phyloP scores from a whole-genome alignment of 805 yeast species.

The Teunomyces atbi region DNA sequence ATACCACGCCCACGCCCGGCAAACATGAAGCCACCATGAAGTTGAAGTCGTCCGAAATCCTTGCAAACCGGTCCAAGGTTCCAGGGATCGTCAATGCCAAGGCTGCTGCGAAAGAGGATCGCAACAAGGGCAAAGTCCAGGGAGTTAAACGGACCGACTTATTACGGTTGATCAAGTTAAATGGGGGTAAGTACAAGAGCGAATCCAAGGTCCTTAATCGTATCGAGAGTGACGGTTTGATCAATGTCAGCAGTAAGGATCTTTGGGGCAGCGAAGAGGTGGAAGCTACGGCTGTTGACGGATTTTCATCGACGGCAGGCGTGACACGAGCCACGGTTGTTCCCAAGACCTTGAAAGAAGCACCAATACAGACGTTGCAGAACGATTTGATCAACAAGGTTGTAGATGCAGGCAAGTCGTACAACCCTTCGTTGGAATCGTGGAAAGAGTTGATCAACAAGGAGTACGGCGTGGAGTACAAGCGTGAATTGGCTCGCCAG shows the following conservation, averaged over 20 bases:
- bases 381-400: conserved; percentile 35
- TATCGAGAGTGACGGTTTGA: conserved; percentile 63
- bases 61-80: conserved; percentile 70
- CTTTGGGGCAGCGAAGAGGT: conserved; percentile 58
- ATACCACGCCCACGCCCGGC: conserved; percentile 29
- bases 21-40: conserved; percentile 16
- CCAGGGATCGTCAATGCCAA: conserved; percentile 48
- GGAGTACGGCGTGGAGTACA: conserved; percentile 66
- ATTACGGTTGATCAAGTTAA: conserved; percentile 64
- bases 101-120: conserved; percentile 6
- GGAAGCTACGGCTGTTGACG: conserved; percentile 14
- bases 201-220: conserved; percentile 50
- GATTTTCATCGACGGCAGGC: conserved; percentile 16
- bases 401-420: conserved; percentile 88
- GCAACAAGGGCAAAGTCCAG: conserved; percentile 45
- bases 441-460: conserved; percentile 73
- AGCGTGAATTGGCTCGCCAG: conserved; percentile 62
- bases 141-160: conserved; percentile 66
- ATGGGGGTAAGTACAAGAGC: conserved; percentile 65
- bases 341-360: conserved; percentile 54
- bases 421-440: conserved; percentile 80
- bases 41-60: conserved; percentile 65
- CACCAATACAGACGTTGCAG: conserved; percentile 55
- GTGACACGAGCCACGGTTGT: conserved; percentile 44
- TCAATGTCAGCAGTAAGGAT: conserved; percentile 44